phyloP scores from a whole-genome alignment of 192 early-diverging fungal genomes.

The Entophlyctis luteolus region DNA sequence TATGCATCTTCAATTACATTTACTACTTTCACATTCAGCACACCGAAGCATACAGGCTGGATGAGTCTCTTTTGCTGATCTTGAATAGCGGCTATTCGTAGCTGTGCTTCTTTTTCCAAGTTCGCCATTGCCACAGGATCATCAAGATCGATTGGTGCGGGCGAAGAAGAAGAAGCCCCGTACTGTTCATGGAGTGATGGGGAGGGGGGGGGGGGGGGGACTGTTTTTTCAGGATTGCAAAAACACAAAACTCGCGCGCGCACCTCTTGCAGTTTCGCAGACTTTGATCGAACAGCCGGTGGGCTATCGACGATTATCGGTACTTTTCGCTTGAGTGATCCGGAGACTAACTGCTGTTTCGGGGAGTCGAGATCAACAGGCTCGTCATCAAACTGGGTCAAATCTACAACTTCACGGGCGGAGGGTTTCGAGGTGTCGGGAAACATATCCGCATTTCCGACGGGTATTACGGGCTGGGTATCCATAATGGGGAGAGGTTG shows the following conservation, averaged over 20 bases:
- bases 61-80: background rate
- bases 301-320: no score
- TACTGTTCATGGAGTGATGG: background rate
- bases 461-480: no score
- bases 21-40: conserved; percentile 3
- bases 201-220: background rate
- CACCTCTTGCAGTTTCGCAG: no score
- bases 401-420: no score
- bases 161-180: background rate
- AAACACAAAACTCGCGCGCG: no score
- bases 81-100: background rate
- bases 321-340: no score
- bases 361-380: no score
- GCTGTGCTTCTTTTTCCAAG: conserved; percentile 6
- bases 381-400: no score
- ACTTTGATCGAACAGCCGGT: no score
- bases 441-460: no score
- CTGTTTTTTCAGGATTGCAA: background rate
- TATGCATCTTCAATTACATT: conserved; percentile 15
- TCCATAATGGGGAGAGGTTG: background rate
- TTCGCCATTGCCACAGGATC: conserved; percentile 24
- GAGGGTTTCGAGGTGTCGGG: no score
- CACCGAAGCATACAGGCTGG: conserved; percentile 28
- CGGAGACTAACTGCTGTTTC: no score
- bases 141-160: conserved; percentile 33